These are phyloP conservation scores for Pontederia crassipes DNA, from an alignment of 176 grass and related monocot species.

Conservation along the genomic window DNA sequence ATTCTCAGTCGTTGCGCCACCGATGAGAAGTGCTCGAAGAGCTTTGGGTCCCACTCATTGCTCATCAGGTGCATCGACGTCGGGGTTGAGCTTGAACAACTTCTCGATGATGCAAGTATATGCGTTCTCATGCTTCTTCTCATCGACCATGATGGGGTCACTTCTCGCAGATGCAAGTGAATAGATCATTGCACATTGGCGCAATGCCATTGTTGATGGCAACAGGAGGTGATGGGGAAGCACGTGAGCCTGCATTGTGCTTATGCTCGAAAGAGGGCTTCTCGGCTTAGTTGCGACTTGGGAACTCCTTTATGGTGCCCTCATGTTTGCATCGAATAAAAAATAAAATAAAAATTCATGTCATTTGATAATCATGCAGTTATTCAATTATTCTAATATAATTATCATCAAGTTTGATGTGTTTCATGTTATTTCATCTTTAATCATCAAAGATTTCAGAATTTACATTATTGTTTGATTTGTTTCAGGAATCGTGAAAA, in stretches of 20 bases:
- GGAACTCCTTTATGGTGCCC: no score
- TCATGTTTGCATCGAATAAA: no score
- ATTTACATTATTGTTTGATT: no score
- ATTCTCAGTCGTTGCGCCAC: conserved; percentile 64
- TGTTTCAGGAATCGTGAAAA: no score
- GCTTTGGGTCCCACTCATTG: conserved; percentile 51
- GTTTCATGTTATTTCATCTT: no score
- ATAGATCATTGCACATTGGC: neutral
- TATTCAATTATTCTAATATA: no score
- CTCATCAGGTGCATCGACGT: conserved; percentile 97
- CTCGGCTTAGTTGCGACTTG: no score
- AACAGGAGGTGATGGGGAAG: neutral
- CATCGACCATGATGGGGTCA: conserved; percentile 76
- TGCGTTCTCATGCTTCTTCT: conserved; percentile 91
- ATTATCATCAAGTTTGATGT: no score
- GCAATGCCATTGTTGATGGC: no score
- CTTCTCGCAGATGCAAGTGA: conserved; percentile 68
- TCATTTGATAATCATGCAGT: no score
- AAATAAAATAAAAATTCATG: no score
- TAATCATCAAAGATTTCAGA: no score
- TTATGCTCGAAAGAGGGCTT: neutral
- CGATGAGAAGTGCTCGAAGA: conserved; percentile 73
- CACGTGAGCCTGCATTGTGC: conserved; percentile 26
- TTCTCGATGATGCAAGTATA: conserved; percentile 72
- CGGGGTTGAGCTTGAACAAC: conserved; percentile 66